Conservation (phyloP, 352 stramenopile genomes). For the Phytophthora quininea region DNA sequence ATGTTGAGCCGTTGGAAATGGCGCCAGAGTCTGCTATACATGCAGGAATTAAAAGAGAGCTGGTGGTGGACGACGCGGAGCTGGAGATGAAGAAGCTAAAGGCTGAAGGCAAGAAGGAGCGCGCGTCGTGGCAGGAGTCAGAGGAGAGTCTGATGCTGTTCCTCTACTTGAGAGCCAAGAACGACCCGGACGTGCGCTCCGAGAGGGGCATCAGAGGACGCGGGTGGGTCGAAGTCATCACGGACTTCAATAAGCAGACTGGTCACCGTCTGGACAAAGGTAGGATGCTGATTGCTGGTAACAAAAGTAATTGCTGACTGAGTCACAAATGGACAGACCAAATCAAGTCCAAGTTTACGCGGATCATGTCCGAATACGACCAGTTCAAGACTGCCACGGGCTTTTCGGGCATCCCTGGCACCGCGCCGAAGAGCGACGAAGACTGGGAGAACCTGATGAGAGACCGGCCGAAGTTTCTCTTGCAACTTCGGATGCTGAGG, state of each 20-base stretch:
- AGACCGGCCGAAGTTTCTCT: conserved; percentile 29
- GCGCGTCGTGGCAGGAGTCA: conserved; percentile 6
- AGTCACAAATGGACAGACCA: conserved; percentile 21
- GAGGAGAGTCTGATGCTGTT: conserved; percentile 40
- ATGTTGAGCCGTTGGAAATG: not conserved
- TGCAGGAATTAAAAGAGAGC: not conserved
- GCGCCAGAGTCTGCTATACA: not conserved
- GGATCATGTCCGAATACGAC: conserved; percentile 35
- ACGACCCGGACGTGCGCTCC: conserved; percentile 20
- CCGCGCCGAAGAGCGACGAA: conserved; percentile 20
- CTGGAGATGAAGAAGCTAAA: conserved; percentile 19
- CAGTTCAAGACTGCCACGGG: conserved; percentile 38
- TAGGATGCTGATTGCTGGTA: not conserved
- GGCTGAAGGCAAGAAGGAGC: not conserved
- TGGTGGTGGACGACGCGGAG: not conserved
- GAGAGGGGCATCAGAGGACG: conserved; percentile 28
- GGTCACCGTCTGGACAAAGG: conserved; percentile 22
- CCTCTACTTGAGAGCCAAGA: conserved; percentile 37
- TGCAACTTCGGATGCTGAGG: conserved; percentile 30
- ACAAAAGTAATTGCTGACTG: no score
- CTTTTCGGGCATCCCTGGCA: conserved; percentile 19
- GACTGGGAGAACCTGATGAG: conserved; percentile 39
- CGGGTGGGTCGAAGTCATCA: conserved; percentile 30
- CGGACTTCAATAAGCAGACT: conserved; percentile 33
- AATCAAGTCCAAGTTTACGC: conserved; percentile 41